These are phyloP conservation scores for Penicillium manginii DNA, from an alignment of 495 filamentous ascomycete genomes.

Conservation along the genomic window DNA sequence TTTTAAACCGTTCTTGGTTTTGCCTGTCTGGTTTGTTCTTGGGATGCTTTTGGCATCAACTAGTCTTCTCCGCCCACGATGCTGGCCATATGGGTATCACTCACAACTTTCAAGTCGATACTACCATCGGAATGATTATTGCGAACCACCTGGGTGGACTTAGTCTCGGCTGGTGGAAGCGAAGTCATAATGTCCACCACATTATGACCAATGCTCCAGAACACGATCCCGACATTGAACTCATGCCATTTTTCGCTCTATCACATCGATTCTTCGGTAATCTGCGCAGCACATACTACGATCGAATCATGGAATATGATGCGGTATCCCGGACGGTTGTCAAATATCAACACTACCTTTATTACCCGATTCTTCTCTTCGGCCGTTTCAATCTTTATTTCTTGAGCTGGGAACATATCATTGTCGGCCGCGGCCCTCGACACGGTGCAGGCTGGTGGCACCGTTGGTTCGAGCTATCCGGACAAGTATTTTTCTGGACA, in stretches of 20 bases:
- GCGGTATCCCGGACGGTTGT: conserved; percentile 66
- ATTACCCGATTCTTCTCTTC: conserved; percentile 75
- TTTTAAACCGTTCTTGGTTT: conserved; percentile 17
- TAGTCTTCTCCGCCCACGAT: conserved; percentile 88
- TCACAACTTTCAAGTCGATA: conserved; percentile 78
- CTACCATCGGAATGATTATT: conserved; percentile 79
- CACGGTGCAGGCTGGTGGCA: conserved; percentile 84
- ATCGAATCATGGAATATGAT: conserved; percentile 78
- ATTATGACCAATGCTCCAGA: conserved; percentile 91
- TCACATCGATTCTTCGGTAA: conserved; percentile 75
- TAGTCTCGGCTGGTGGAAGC: conserved; percentile 94
- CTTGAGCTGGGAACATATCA: conserved; percentile 74
- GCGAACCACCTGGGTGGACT: conserved; percentile 83
- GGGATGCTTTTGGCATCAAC: conserved; percentile 85
- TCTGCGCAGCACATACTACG: conserved; percentile 80
- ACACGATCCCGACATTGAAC: conserved; percentile 91
- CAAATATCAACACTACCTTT: conserved; percentile 73
- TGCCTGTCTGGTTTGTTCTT: conserved; percentile 64
- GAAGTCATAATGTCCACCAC: conserved; percentile 91
- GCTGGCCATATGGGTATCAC: conserved; percentile 94
- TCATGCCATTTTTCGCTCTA: conserved; percentile 87
- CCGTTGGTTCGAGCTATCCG: conserved; percentile 75
- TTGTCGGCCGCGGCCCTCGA: conserved; percentile 68
- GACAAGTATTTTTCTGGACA: conserved; percentile 80
- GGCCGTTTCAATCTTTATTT: conserved; percentile 87